phyloP scores from a whole-genome alignment of 768 basidiomycete species.

The Lactifluus volemus region DNA sequence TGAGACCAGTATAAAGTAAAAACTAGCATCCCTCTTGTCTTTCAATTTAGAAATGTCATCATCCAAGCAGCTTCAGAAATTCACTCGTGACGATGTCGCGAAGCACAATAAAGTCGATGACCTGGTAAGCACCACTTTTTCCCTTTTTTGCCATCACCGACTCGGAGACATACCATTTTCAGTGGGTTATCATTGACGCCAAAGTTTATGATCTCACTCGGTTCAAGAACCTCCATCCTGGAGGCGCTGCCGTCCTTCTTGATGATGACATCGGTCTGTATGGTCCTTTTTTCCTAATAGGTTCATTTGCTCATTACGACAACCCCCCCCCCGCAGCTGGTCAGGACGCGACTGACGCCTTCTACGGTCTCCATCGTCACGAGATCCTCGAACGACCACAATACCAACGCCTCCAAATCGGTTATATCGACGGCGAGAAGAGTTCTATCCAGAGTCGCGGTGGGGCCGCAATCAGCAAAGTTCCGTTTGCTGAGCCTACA shows the following conservation, averaged over 20 bases:
- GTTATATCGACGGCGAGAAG: slow-evolving; percentile 57
- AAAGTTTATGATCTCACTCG: slow-evolving; percentile 78
- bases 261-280: slow-evolving; percentile 61
- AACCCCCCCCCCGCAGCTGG: slow-evolving; percentile 42
- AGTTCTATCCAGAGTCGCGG: slow-evolving; percentile 40
- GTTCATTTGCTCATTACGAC: background rate
- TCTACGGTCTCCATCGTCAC: slow-evolving; percentile 82
- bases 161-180: background rate
- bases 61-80: slow-evolving; percentile 33
- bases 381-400: slow-evolving; percentile 75
- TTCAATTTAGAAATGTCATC: slow-evolving; percentile 19
- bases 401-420: slow-evolving; percentile 65
- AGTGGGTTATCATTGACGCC: slow-evolving; percentile 82
- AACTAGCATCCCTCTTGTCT: too few species aligned
- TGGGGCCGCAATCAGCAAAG: slow-evolving; percentile 53
- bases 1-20: background rate
- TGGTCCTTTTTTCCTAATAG: background rate
- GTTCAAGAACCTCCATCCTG: slow-evolving; percentile 78
- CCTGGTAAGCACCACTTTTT: slow-evolving; percentile 40
- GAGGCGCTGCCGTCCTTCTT: slow-evolving; percentile 70
- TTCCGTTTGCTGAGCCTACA: slow-evolving; percentile 85
- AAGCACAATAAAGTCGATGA: slow-evolving; percentile 77
- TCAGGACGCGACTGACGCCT: slow-evolving; percentile 78
- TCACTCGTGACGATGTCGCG: slow-evolving; percentile 63
- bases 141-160: background rate